Evolutionary conservation across 2,329 filamentous ascomycete species (phyloP).

Genomic region (Pseudopyrenochaeta lycopersici): DNA sequence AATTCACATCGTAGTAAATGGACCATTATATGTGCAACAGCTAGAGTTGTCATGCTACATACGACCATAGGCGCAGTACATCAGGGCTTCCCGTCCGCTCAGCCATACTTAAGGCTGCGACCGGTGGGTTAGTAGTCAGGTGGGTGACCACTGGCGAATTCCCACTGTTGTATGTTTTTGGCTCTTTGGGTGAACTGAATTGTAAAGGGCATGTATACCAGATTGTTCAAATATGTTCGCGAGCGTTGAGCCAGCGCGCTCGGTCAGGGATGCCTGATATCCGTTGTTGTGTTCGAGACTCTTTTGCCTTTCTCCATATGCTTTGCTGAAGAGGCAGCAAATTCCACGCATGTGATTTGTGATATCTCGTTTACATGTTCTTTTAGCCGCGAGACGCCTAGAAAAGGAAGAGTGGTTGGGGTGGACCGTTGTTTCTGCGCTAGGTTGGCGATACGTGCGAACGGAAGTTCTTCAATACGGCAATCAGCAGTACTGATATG

Average conservation of each 20-base stretch:
- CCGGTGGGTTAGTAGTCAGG: neutral
- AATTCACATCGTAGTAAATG: neutral
- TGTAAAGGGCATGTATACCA: too few relatives aligned
- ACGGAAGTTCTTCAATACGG: neutral
- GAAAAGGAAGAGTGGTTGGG: neutral
- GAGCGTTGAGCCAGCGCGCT: too few relatives aligned
- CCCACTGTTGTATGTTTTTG: neutral
- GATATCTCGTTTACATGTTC: conserved; percentile 6
- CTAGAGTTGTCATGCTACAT: neutral
- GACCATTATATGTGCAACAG: neutral
- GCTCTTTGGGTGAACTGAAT: neutral
- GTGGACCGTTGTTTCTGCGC: neutral
- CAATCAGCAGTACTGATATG: neutral
- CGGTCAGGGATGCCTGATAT: too few relatives aligned
- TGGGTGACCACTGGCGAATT: neutral
- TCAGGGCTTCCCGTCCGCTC: neutral
- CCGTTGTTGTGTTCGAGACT: too few relatives aligned
- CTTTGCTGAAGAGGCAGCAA: neutral
- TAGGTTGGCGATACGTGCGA: too few relatives aligned
- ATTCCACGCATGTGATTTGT: neutral
- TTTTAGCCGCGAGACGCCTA: conserved; percentile 3
- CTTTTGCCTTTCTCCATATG: neutral
- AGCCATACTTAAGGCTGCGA: neutral
- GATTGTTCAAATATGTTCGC: too few relatives aligned
- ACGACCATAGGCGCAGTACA: neutral